Percentiles rank a stretch among this genome's conserved stretches.
Evolutionary conservation across 202 grass and related monocot genomes (phyloP).

Genomic region (Panicum hallii): DNA sequence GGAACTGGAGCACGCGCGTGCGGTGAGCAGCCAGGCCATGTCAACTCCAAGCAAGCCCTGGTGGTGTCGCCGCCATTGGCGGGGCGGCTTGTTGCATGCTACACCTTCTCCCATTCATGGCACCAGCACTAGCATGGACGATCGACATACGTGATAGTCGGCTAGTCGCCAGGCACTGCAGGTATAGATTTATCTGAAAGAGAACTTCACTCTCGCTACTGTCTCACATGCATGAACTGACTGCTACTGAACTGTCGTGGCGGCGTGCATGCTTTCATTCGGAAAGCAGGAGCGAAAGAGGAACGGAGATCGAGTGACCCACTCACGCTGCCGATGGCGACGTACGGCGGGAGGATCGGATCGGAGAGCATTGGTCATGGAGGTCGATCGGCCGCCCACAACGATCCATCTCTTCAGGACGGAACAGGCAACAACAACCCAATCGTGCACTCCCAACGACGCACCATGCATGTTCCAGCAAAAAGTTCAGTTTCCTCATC

Average conservation of each 20-base stretch:
- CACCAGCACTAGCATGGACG: neutral
- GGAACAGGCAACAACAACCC: neutral
- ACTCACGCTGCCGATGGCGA: constrained; percentile 55
- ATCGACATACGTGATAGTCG: neutral
- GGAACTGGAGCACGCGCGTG: constrained; percentile 6
- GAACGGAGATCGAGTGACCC: constrained; percentile 50
- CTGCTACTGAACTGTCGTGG: constrained; percentile 10
- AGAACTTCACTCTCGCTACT: neutral
- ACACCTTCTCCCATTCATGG: neutral
- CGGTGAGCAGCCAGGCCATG: constrained; percentile 24
- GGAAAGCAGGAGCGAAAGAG: neutral
- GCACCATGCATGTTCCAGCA: constrained; percentile 6
- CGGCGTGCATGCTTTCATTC: too few species aligned
- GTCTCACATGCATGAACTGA: neutral
- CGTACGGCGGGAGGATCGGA: neutral
- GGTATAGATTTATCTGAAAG: neutral
- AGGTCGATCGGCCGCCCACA: neutral
- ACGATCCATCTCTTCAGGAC: neutral
- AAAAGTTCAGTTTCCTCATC: neutral
- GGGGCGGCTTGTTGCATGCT: neutral
- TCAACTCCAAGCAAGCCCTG: constrained; percentile 8
- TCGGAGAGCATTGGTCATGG: constrained; percentile 30
- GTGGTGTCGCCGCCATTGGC: constrained; percentile 20
- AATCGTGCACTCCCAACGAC: constrained; percentile 17
- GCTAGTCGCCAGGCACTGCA: neutral